Evolutionary conservation across 345 rosid species (phyloP).

Genomic region (Gossypioides kirkii): DNA sequence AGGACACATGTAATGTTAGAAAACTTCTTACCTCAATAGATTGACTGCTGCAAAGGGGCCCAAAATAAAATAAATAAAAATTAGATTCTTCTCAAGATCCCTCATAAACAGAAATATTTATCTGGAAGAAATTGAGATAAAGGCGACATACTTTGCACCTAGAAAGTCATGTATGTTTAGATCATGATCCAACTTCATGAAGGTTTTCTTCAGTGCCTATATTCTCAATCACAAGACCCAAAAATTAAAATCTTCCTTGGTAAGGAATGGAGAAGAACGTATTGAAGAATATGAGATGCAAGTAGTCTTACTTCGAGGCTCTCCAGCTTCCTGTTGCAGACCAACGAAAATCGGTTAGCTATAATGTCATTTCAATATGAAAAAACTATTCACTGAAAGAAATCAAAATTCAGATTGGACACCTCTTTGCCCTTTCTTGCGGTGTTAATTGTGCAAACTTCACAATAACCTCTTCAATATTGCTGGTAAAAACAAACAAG

Average conservation of each 20-base stretch:
- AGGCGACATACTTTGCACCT: slow-evolving; percentile 52
- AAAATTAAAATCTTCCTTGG: slow-evolving; percentile 11
- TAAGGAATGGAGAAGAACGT: slow-evolving; percentile 9
- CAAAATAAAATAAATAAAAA: background rate
- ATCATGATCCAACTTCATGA: slow-evolving; percentile 89
- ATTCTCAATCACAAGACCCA: slow-evolving; percentile 29
- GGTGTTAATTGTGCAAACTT: slow-evolving; percentile 72
- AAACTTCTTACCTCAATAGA: slow-evolving; percentile 56
- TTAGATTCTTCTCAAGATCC: slow-evolving; percentile 21
- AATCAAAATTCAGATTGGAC: background rate
- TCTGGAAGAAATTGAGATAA: slow-evolving; percentile 9
- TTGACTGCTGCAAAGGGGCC: slow-evolving; percentile 53
- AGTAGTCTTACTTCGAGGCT: slow-evolving; percentile 77
- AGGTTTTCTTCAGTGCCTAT: slow-evolving; percentile 83
- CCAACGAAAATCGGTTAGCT: slow-evolving; percentile 15
- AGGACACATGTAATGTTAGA: background rate
- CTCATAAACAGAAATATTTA: slow-evolving; percentile 5
- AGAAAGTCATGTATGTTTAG: slow-evolving; percentile 76
- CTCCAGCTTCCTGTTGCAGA: slow-evolving; percentile 75
- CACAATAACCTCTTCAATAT: slow-evolving; percentile 70
- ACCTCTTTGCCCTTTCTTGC: slow-evolving; percentile 92
- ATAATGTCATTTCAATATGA: slow-evolving; percentile 5
- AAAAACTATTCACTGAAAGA: slow-evolving; percentile 14
- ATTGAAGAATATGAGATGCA: slow-evolving; percentile 8
- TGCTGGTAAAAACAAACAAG: slow-evolving; percentile 33